Conservation (phyloP, 1,139 yeast species). For the Kluyveromyces sp. region DNA sequence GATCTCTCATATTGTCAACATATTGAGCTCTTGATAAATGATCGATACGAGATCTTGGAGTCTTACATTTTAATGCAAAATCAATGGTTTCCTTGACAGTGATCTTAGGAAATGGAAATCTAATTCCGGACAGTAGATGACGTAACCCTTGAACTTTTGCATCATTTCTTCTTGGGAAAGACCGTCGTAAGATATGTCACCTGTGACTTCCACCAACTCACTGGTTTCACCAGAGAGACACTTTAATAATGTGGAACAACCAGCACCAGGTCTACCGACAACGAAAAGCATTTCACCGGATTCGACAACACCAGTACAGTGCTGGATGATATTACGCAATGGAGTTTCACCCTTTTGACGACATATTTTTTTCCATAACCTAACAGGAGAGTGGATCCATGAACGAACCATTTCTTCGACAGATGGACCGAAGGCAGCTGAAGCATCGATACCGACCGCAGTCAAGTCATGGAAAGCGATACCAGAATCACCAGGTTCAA, state of each 20-base stretch:
- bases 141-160: conserved; percentile 41
- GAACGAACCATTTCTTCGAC: conserved; percentile 37
- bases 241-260: conserved; percentile 53
- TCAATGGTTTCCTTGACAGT: conserved; percentile 56
- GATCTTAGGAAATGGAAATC: conserved; percentile 55
- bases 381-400: too few relatives aligned
- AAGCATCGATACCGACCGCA: conserved; percentile 45
- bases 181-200: conserved; percentile 47
- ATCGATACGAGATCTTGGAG: conserved; percentile 49
- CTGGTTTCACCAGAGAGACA: conserved; percentile 46
- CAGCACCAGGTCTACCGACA: conserved; percentile 62
- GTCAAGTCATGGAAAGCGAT: conserved; percentile 40
- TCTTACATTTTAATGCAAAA: conserved; percentile 52
- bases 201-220: conserved; percentile 35
- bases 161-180: conserved; percentile 43
- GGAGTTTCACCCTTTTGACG: conserved; percentile 34
- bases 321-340: conserved; percentile 40
- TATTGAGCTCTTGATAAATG: conserved; percentile 42
- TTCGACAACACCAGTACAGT: conserved; percentile 41
- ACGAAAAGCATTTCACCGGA: conserved; percentile 59
- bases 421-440: conserved; percentile 46
- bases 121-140: conserved; percentile 54
- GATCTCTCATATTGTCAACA: conserved; percentile 40
- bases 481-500: conserved; percentile 42
- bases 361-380: too few relatives aligned